Evolutionary conservation across 2,329 filamentous ascomycete genomes (phyloP).

Genomic region (Sporothrix brasiliensis): DNA sequence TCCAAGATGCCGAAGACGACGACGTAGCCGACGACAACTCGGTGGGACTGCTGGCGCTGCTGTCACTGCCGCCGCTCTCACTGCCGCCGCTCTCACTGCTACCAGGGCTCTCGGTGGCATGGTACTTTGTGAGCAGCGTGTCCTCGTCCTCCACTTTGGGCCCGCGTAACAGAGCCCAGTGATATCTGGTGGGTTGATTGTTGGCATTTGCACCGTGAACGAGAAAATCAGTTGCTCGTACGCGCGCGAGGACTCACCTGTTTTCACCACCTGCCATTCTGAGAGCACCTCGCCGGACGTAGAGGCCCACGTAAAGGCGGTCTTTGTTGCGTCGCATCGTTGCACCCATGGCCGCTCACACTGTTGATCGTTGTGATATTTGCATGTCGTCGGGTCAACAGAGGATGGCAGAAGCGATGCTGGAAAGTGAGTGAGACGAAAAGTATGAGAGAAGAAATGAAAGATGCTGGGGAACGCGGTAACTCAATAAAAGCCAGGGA

Average conservation of each 20-base stretch:
- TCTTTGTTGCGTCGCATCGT: constrained; percentile 24
- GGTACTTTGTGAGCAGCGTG: constrained; percentile 23
- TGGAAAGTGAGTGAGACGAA: neutral
- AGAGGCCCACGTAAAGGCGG: constrained; percentile 29
- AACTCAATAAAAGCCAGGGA: constrained; percentile 1
- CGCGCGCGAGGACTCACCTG: neutral
- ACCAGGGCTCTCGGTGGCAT: constrained; percentile 12
- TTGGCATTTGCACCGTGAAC: neutral
- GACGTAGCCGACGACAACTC: neutral
- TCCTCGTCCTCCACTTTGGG: constrained; percentile 25
- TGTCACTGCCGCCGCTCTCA: constrained; percentile 2
- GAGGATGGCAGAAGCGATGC: neutral
- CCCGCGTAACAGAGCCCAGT: constrained; percentile 25
- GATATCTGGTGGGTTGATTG: constrained; percentile 15
- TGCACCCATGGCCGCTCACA: constrained; percentile 16
- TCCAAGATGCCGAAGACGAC: neutral
- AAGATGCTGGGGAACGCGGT: neutral
- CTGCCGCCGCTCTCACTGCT: neutral
- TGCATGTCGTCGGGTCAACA: neutral
- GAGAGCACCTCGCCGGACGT: constrained; percentile 1
- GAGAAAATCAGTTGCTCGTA: neutral
- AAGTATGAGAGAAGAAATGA: neutral
- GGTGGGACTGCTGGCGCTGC: neutral
- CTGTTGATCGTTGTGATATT: neutral
- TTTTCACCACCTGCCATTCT: constrained; percentile 23